These are phyloP conservation scores for Ophiocordyceps polyrhachis-furcata DNA, from an alignment of 2,329 filamentous ascomycete genomes.

Conservation along the genomic window DNA sequence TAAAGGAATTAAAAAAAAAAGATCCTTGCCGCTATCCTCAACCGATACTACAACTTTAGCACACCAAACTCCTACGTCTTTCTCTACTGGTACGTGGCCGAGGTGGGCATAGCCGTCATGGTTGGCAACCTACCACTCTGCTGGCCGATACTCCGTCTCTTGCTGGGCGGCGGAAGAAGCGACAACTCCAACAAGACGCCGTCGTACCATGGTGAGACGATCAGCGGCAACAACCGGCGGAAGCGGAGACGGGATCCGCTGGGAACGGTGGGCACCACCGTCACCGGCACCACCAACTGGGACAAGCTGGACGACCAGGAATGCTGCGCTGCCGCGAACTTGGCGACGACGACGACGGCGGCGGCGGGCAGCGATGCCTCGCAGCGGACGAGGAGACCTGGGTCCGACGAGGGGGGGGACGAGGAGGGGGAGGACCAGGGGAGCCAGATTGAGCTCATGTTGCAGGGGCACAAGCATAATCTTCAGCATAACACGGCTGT, in stretches of 20 bases:
- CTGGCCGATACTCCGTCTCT: slow-evolving; percentile 34
- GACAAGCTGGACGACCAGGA: slow-evolving; percentile 13
- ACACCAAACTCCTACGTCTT: slow-evolving; percentile 35
- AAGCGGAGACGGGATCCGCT: slow-evolving; percentile 4
- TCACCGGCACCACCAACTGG: slow-evolving; percentile 10
- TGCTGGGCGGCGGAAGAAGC: slow-evolving; percentile 10
- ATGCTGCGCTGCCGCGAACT: neutral
- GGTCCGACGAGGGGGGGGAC: slow-evolving; percentile 8
- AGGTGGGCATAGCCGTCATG: slow-evolving; percentile 38
- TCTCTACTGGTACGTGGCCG: slow-evolving; percentile 41
- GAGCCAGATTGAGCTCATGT: slow-evolving; percentile 13
- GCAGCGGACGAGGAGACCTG: neutral
- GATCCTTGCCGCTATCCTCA: slow-evolving; percentile 38
- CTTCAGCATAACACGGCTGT: slow-evolving; percentile 4
- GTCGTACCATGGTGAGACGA: slow-evolving; percentile 7
- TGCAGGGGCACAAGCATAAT: slow-evolving; percentile 3
- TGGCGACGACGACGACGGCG: neutral
- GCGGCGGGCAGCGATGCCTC: neutral
- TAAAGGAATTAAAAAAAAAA: slow-evolving; percentile 6
- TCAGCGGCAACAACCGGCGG: slow-evolving; percentile 3
- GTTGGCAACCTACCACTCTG: slow-evolving; percentile 42
- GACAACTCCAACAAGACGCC: slow-evolving; percentile 5
- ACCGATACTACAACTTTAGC: slow-evolving; percentile 42
- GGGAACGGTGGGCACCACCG: slow-evolving; percentile 4
- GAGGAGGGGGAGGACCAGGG: slow-evolving; percentile 6